Base-by-base conservation (phyloP, 257 asterid species). In the Primulina huaijiensis region DNA sequence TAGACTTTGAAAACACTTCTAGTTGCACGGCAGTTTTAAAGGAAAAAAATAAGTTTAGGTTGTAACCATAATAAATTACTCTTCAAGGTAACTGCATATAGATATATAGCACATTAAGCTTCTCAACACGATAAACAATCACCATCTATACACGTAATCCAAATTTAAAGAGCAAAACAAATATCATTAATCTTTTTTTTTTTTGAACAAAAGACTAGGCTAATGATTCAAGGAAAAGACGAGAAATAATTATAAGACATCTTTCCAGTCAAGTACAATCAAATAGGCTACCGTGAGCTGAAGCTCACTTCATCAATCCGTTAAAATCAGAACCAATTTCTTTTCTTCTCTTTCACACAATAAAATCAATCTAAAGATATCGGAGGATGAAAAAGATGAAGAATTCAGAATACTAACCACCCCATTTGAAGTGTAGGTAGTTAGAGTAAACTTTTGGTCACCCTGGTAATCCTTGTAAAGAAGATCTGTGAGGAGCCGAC, bases 371-470 rank as follows among this genome's bases (percentile, higher is more conserved):
- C 29, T 71, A 73, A 6, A 37, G 37, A 3, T 58, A 3, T 50
- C 12, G 1, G 69, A 33, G 31, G 35, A 60, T 31, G 9, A 20
- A 7, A 33, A 61, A 33, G 7, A 67, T 29, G 61, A 0, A 53
- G 58, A 60, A 27, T 27, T 27, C 3, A 2, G 30, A 27, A 62
- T 6, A 75, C 87, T 66, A 20, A 85, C 90, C 83, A 85, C 81
- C 37, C 88, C 90, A 77, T 81, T 75, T 16, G 87, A 77, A 64
- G 88, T 73, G 76, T 33, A 79, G 7, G 87, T 85, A 61, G 88
- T 83, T 71, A 85, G 85, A 17, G 88, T 83, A 72, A 85, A 81
- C 81, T 85, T 85, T 67, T 85, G 82, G 78, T 85, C 90, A 56
- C 81, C 62, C 78, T 81, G 87, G 74, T 83, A 85, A 74, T 85